These are phyloP conservation scores for Pseudocohnilembus persalinus DNA, from an alignment of 169 alveolate genomes.

Conservation along the genomic window DNA sequence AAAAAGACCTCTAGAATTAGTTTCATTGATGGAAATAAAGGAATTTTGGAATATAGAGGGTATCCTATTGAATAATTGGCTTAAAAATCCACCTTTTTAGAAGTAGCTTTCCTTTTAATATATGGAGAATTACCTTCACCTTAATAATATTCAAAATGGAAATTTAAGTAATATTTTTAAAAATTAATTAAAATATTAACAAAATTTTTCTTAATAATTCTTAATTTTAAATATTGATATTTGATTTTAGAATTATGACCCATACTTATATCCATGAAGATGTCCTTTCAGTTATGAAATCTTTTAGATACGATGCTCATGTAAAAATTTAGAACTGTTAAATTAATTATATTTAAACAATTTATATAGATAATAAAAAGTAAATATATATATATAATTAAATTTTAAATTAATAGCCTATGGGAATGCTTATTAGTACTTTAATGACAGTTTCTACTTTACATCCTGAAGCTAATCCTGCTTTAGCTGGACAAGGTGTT, in stretches of 20 bases:
- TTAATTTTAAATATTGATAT: neutral
- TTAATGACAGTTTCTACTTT: slow-evolving; percentile 81
- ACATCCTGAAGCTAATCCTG: slow-evolving; percentile 86
- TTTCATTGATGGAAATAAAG: slow-evolving; percentile 88
- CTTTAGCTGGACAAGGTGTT: slow-evolving; percentile 63
- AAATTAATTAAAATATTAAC: neutral
- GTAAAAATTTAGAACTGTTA: neutral
- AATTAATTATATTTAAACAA: no score
- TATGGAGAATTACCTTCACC: slow-evolving; percentile 87
- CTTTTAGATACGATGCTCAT: slow-evolving; percentile 84
- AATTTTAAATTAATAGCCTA: slow-evolving; percentile 46
- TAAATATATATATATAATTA: no score
- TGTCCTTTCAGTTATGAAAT: slow-evolving; percentile 53
- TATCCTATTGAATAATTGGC: slow-evolving; percentile 88
- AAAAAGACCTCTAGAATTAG: slow-evolving; percentile 74
- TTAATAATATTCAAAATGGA: slow-evolving; percentile 48
- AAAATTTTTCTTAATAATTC: neutral
- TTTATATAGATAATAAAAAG: neutral
- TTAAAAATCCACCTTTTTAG: slow-evolving; percentile 76
- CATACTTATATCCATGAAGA: slow-evolving; percentile 68
- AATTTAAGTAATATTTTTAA: slow-evolving; percentile 54
- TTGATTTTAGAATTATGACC: slow-evolving; percentile 51
- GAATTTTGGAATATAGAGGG: slow-evolving; percentile 87
- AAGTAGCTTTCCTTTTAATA: slow-evolving; percentile 78
- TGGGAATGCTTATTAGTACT: slow-evolving; percentile 85